These are phyloP conservation scores for Citrullus mucosospermus DNA, from an alignment of 306 rosid species.

Conservation along the genomic window DNA sequence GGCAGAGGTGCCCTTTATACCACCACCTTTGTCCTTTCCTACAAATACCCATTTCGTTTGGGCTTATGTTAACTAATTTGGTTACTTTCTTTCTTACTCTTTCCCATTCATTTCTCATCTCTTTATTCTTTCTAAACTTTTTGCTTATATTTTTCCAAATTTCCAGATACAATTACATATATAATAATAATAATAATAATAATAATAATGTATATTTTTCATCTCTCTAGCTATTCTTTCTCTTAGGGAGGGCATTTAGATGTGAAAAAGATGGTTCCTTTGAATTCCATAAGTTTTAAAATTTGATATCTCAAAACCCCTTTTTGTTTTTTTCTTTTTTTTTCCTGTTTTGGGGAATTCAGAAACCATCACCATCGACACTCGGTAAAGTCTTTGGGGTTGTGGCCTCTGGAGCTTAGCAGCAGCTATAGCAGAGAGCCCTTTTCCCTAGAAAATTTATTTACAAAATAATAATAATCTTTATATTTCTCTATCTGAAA, in stretches of 20 bases:
- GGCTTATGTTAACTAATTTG: slow-evolving; percentile 37
- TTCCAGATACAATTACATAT: too few relatives aligned
- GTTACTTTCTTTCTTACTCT: slow-evolving; percentile 38
- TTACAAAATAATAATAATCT: neutral
- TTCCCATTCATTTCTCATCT: neutral
- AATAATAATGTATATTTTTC: too few relatives aligned
- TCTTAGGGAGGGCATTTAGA: neutral
- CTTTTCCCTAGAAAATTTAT: slow-evolving; percentile 45
- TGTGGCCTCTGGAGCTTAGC: neutral
- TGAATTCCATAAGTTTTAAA: slow-evolving; percentile 5
- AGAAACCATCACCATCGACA: slow-evolving; percentile 41
- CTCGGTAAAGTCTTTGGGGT: slow-evolving; percentile 18
- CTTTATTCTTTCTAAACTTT: neutral
- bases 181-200: too few relatives aligned
- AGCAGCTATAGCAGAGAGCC: neutral
- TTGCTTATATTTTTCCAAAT: too few relatives aligned
- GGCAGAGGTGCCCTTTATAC: slow-evolving; percentile 40
- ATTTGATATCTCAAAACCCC: neutral
- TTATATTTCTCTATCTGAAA: neutral
- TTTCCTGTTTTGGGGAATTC: slow-evolving; percentile 16
- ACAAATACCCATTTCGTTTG: slow-evolving; percentile 34
- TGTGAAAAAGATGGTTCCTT: slow-evolving; percentile 36
- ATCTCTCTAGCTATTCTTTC: too few relatives aligned
- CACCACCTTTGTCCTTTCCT: slow-evolving; percentile 78
- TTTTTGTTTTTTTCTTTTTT: too few relatives aligned